Percentiles rank a stretch among this genome's conserved stretches.
These are phyloP conservation scores for Henckelia pumila DNA, from an alignment of 257 asterid species.

Conservation along the genomic window DNA sequence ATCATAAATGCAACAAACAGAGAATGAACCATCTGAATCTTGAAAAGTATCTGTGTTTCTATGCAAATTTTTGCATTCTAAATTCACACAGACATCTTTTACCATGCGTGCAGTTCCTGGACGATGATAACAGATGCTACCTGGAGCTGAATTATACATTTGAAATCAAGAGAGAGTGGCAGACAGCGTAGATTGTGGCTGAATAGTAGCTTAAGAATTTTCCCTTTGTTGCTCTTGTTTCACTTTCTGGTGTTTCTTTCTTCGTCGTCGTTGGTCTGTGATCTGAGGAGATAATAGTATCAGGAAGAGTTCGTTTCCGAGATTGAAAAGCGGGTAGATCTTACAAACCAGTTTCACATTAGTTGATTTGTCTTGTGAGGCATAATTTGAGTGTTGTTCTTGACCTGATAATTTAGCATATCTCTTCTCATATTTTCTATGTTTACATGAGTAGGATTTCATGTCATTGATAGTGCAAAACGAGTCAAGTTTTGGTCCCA, in stretches of 20 bases:
- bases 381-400: slow-evolving; percentile 20
- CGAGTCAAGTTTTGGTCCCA: too few relatives aligned
- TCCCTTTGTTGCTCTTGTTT: slow-evolving; percentile 27
- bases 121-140: slow-evolving; percentile 86
- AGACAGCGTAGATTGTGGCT: slow-evolving; percentile 30
- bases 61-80: background rate
- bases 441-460: too few relatives aligned
- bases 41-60: background rate
- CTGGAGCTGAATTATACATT: slow-evolving; percentile 93
- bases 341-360: slow-evolving; percentile 25
- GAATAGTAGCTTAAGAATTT: slow-evolving; percentile 20
- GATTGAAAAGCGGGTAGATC: slow-evolving; percentile 26
- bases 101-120: slow-evolving; percentile 63
- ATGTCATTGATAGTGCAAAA: too few relatives aligned
- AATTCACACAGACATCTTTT: background rate
- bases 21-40: background rate
- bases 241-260: slow-evolving; percentile 23
- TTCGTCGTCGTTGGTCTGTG: slow-evolving; percentile 25
- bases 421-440: slow-evolving; percentile 1
- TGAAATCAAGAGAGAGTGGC: slow-evolving; percentile 96
- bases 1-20: background rate
- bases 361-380: slow-evolving; percentile 29
- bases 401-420: slow-evolving; percentile 24
- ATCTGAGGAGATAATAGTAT: slow-evolving; percentile 32
- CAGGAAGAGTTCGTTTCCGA: slow-evolving; percentile 28